Base-by-base conservation (phyloP, 2,329 filamentous ascomycete genomes). In the Chaetomium sp. region DNA sequence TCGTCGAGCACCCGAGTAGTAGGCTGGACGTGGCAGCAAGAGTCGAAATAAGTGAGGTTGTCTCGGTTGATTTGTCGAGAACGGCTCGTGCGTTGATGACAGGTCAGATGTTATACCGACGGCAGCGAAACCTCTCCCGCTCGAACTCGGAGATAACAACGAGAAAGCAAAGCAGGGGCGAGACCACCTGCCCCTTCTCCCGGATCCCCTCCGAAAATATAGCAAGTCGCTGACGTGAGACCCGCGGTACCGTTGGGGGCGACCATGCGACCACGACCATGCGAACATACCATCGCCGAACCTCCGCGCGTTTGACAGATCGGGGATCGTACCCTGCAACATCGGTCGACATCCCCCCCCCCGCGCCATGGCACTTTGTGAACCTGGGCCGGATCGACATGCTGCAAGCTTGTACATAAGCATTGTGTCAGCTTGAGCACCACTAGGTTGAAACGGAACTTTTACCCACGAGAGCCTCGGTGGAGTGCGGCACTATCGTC, bases 61-160 rank as follows among this genome's bases (percentile, higher is more conserved):
- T 70, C 52, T 74, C 73, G 12, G 77, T 76, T 0, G 71, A 75
- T 55, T 60, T 80, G 34, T 67, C 75, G 58, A 69, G 76, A 19
- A 80, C 77, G 0, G 76, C 75, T 6, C 71, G 75, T 50, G 66
- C 78, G 4, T 46, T 80, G 59, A 79, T 79, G 76, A 75, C 74
- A 56, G 77, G 77, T 11, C 27, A 12, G 42, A 40, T 19, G 37
- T 38, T 38, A 8, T 9, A 38, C 37, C 8, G 37, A 8, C 37
- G 37, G 8, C 8, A 38, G 37, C 37, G 37, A 38, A 4, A 8
- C 37, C 12, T 38, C 37, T 38, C 8, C 8, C 8, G 11, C 40
- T 12, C 12, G 11, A 14, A 42, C 14, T 40, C 8, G 37, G 12
- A 40, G 11, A 42, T n/a, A 6, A 42, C 6, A 42, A 42, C 19